Percentiles rank a stretch among this genome's conserved stretches.
phyloP scores from a whole-genome alignment of 352 stramenopile species.

The Pythium periplocum region DNA sequence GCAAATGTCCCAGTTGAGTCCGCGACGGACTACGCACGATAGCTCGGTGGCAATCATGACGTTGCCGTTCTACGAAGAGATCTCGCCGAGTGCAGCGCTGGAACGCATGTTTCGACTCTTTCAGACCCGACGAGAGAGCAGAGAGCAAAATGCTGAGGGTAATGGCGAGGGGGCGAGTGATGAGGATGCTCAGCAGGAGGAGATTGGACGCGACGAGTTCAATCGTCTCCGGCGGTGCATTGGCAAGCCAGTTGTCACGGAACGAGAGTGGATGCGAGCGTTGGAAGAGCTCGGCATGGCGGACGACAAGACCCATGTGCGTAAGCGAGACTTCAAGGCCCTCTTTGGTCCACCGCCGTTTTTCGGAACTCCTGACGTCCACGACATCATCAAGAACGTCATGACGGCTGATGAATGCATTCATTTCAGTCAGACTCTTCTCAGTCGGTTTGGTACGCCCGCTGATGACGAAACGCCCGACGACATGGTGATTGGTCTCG shows the following conservation, averaged over 20 bases:
- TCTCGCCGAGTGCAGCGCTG: slow-evolving; percentile 34
- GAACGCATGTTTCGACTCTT: slow-evolving; percentile 44
- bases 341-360: slow-evolving; percentile 52
- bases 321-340: slow-evolving; percentile 39
- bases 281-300: slow-evolving; percentile 28
- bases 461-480: neutral
- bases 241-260: slow-evolving; percentile 19
- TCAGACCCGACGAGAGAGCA: neutral
- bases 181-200: slow-evolving; percentile 7
- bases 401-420: slow-evolving; percentile 37
- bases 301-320: slow-evolving; percentile 13
- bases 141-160: neutral
- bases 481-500: slow-evolving; percentile 25
- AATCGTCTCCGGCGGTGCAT: slow-evolving; percentile 34
- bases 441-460: slow-evolving; percentile 28
- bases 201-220: slow-evolving; percentile 34
- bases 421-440: slow-evolving; percentile 36
- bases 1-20: slow-evolving; percentile 23
- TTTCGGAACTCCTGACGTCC: slow-evolving; percentile 36
- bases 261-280: slow-evolving; percentile 33
- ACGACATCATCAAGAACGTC: slow-evolving; percentile 34
- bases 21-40: slow-evolving; percentile 12
- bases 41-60: slow-evolving; percentile 27
- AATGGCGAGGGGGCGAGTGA: slow-evolving; percentile 9
- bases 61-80: slow-evolving; percentile 50